Evolutionary conservation across 257 asterid genomes (phyloP), one percentile per base, ranked within the genome.

Genomic region (Solanum dulcamara): DNA sequence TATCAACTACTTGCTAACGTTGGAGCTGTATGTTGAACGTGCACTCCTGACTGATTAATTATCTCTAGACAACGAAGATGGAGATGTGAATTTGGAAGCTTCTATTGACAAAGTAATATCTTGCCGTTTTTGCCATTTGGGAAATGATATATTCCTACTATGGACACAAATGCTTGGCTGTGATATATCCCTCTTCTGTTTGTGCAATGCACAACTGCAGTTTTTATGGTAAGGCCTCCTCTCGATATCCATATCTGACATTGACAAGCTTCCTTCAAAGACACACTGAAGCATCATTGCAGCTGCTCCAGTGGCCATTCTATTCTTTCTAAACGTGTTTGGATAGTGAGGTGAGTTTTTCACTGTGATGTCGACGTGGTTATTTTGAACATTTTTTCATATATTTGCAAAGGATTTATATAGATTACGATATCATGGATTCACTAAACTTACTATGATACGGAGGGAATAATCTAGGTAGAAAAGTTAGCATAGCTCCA

Each of bases 191-290:
- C 77, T 87, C 57, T 88, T 87, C 32, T 13, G 17, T n/a, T 87
- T 79, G 71, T 88, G 91, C 89, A 88, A 64, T 86, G 91, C 92
- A 37, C 94, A 92, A 57, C 84, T 77, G 89, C 93, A 91, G 81
- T 90, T 81, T 2, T 46, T 46, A 37, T 89, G 92, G 62, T 90
- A 89, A 4, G 94, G 91, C 30, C 91, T 83, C 11, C 91, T 72
- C 81, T 92, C 90, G 11, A 88, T 84, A 24, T 85, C 86, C 86
- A 30, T 88, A 88, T 88, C 91, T 2, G 48, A 51, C 89, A 87
- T 59, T 4, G 91, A 89, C 81, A 88, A 85, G 86, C 91, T 88
- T 86, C 92, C 90, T 6, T 81, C 62, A 20, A 88, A 50, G 82
- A 86, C 87, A 83, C 89, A 84, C 72, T 83, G 84, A 38, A 89